A percentile compares a stretch with the other conserved stretches of the same genome.
These are phyloP conservation scores for Ilyonectria destructans DNA, from an alignment of 2,329 filamentous ascomycete species.

Conservation along the genomic window DNA sequence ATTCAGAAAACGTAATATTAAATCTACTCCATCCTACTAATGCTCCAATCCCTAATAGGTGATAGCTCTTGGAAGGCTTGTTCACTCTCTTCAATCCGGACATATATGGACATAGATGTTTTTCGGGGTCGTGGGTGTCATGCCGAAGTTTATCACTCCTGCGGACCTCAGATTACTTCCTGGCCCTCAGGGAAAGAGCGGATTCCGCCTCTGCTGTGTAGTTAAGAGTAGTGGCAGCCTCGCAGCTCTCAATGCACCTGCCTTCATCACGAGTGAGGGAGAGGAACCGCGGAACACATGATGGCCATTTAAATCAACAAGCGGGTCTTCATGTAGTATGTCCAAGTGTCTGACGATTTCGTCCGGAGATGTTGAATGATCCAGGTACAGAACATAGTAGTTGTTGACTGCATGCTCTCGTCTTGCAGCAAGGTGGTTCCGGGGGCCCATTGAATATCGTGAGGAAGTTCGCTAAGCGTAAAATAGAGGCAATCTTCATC, in stretches of 20 bases:
- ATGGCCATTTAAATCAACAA: constrained; percentile 43
- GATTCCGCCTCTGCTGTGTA: constrained; percentile 53
- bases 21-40: background rate
- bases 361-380: no score
- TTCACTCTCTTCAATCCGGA: constrained; percentile 51
- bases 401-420: no score
- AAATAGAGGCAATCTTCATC: no score
- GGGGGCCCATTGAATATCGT: no score
- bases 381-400: no score
- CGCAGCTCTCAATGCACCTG: constrained; percentile 5
- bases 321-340: constrained; percentile 47
- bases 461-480: no score
- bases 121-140: constrained; percentile 47
- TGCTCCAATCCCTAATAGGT: constrained; percentile 5
- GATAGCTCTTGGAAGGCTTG: constrained; percentile 52
- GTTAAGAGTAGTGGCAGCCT: constrained; percentile 17
- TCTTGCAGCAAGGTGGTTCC: no score
- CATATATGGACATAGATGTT: constrained; percentile 54
- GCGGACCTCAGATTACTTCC: constrained; percentile 53
- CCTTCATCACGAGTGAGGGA: constrained; percentile 38
- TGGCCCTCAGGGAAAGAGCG: constrained; percentile 40
- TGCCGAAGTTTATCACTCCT: constrained; percentile 54
- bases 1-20: constrained; percentile 42
- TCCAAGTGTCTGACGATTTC: no score
- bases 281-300: constrained; percentile 52